Conservation (phyloP, 805 yeast species). For the Wickerhamiella australiensis region DNA sequence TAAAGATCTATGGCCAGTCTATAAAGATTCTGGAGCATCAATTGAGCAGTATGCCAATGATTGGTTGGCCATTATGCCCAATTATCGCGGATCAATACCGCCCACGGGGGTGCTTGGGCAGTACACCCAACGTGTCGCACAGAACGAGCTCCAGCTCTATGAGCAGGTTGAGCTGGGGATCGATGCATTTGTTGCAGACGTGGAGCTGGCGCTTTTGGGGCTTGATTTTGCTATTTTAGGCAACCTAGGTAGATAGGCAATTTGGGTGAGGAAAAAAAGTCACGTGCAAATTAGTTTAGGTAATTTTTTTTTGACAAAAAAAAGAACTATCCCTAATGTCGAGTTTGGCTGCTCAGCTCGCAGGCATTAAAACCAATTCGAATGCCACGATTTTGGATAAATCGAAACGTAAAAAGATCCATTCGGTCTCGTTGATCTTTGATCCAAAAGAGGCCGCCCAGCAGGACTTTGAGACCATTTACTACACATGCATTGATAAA, state of each 20-base stretch:
- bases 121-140: background rate
- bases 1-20: slow-evolving; percentile 7
- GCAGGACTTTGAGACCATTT: slow-evolving; percentile 81
- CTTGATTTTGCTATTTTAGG: background rate
- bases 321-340: slow-evolving; percentile 29
- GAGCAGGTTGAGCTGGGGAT: slow-evolving; percentile 1
- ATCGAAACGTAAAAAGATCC: slow-evolving; percentile 73
- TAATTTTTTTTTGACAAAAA: slow-evolving; percentile 13
- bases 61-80: background rate
- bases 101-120: background rate
- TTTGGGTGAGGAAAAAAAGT: too few species aligned
- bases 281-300: slow-evolving; percentile 4
- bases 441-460: slow-evolving; percentile 83
- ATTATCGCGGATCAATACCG: background rate
- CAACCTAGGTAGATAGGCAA: background rate
- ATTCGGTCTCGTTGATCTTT: slow-evolving; percentile 76
- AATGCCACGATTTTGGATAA: slow-evolving; percentile 67
- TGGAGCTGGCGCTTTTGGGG: slow-evolving; percentile 11
- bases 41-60: slow-evolving; percentile 6
- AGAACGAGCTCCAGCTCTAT: slow-evolving; percentile 1
- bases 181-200: background rate
- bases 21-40: slow-evolving; percentile 4
- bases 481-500: slow-evolving; percentile 60
- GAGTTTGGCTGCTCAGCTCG: slow-evolving; percentile 72
- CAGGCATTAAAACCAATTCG: slow-evolving; percentile 40